A percentile compares a stretch with the other conserved stretches of the same genome.
phyloP scores from a whole-genome alignment of 352 stramenopile genomes.

The Phytophthora aleatoria region DNA sequence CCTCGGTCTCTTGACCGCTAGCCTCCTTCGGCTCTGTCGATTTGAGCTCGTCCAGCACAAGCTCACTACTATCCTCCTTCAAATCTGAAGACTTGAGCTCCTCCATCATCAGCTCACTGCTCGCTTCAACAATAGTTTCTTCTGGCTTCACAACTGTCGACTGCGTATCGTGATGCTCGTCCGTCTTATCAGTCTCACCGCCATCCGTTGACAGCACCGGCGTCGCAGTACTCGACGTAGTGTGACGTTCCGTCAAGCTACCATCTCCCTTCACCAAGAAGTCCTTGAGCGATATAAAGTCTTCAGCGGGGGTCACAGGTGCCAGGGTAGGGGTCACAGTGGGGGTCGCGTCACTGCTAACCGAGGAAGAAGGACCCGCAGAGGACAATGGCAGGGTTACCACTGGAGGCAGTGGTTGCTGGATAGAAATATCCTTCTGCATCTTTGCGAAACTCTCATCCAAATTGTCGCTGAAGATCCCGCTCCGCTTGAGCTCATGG shows the following conservation, averaged over 20 bases:
- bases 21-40: constrained; percentile 9
- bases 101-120: constrained; percentile 7
- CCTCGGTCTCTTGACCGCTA: constrained; percentile 5
- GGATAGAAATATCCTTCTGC: constrained; percentile 39
- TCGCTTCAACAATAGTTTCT: constrained; percentile 7
- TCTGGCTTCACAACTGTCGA: constrained; percentile 5
- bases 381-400: constrained; percentile 23
- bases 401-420: constrained; percentile 4
- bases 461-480: constrained; percentile 18
- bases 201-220: constrained; percentile 28
- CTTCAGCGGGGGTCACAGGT: constrained; percentile 15
- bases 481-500: constrained; percentile 11
- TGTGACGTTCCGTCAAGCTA: constrained; percentile 27
- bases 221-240: constrained; percentile 31
- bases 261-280: constrained; percentile 49
- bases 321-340: background rate
- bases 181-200: constrained; percentile 18
- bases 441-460: constrained; percentile 35
- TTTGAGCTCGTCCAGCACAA: constrained; percentile 10
- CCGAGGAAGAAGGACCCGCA: constrained; percentile 11
- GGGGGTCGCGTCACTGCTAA: constrained; percentile 19
- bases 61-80: constrained; percentile 5
- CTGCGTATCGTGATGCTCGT: constrained; percentile 19
- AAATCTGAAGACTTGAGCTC: constrained; percentile 7
- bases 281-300: constrained; percentile 64